A percentile compares a stretch with the other conserved stretches of the same genome.
These are phyloP conservation scores for Aspergillus brasiliensis DNA, from an alignment of 2,329 filamentous ascomycete species.

Conservation along the genomic window DNA sequence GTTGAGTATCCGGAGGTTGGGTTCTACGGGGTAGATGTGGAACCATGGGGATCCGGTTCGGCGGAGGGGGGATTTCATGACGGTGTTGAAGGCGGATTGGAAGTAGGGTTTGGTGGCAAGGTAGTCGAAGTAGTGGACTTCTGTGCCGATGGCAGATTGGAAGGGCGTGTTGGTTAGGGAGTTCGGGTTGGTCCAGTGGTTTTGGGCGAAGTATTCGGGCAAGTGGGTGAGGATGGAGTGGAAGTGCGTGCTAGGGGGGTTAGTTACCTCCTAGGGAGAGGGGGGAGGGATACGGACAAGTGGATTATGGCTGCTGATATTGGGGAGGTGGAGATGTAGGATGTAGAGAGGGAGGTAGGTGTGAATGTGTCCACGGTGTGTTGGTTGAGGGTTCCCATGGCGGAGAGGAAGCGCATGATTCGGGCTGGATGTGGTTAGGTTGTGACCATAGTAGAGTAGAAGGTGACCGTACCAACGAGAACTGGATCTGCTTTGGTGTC, in stretches of 20 bases:
- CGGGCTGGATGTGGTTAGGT: background rate
- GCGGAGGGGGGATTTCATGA: slow-evolving; percentile 20
- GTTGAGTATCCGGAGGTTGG: background rate
- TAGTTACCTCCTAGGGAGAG: background rate
- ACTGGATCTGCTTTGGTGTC: background rate
- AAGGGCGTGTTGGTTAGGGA: slow-evolving; percentile 31
- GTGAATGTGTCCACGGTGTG: background rate
- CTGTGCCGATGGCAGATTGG: slow-evolving; percentile 27
- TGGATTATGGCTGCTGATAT: background rate
- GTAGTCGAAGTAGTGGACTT: slow-evolving; percentile 29
- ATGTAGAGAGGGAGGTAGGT: background rate
- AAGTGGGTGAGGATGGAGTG: slow-evolving; percentile 10
- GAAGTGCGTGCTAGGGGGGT: slow-evolving; percentile 2
- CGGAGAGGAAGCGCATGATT: background rate
- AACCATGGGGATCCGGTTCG: slow-evolving; percentile 2
- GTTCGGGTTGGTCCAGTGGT: slow-evolving; percentile 29
- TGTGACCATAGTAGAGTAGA: no score
- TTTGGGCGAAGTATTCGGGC: background rate
- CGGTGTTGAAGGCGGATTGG: slow-evolving; percentile 29
- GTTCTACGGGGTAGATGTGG: background rate
- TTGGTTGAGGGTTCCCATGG: background rate
- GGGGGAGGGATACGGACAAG: background rate
- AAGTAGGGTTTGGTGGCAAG: slow-evolving; percentile 21
- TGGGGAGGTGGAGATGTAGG: background rate
- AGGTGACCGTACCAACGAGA: background rate